phyloP scores from a whole-genome alignment of 768 basidiomycete species.

The Termitomyces sp. region DNA sequence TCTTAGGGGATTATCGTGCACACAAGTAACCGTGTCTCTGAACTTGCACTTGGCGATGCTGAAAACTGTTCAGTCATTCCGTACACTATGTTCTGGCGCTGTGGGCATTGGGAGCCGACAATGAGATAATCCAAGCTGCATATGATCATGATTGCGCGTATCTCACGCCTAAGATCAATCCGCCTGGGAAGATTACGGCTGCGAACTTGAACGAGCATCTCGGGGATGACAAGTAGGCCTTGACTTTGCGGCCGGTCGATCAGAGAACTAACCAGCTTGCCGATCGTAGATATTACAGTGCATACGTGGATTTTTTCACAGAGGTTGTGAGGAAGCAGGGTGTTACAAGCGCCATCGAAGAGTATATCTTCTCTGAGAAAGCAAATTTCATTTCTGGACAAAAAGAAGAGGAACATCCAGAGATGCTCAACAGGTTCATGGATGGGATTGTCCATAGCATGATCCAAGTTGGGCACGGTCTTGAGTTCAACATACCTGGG shows the following conservation, averaged over 20 bases:
- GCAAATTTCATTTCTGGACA: slow-evolving; percentile 33
- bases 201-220: slow-evolving; percentile 48
- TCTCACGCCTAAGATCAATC: slow-evolving; percentile 21
- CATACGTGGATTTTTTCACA: slow-evolving; percentile 47
- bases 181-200: slow-evolving; percentile 36
- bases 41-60: too few species aligned
- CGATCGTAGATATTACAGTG: slow-evolving; percentile 42
- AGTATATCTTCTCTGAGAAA: slow-evolving; percentile 46
- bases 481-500: slow-evolving; percentile 56
- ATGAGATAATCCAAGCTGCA: slow-evolving; percentile 24
- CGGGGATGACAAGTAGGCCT: slow-evolving; percentile 44
- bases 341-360: slow-evolving; percentile 38
- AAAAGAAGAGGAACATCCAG: slow-evolving; percentile 27
- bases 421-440: slow-evolving; percentile 45
- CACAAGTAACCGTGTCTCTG: slow-evolving; percentile 26
- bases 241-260: background rate
- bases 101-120: slow-evolving; percentile 19
- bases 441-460: slow-evolving; percentile 58
- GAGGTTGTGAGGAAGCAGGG: slow-evolving; percentile 34
- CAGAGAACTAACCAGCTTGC: background rate
- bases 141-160: slow-evolving; percentile 21
- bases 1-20: slow-evolving; percentile 32
- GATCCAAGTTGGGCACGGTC: slow-evolving; percentile 59
- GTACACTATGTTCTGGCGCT: slow-evolving; percentile 20
- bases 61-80: slow-evolving; percentile 16